Evolutionary conservation across 1,139 yeast genomes (phyloP), one percentile per base, ranked within the genome.

Genomic region (Geotrichum europaeum): DNA sequence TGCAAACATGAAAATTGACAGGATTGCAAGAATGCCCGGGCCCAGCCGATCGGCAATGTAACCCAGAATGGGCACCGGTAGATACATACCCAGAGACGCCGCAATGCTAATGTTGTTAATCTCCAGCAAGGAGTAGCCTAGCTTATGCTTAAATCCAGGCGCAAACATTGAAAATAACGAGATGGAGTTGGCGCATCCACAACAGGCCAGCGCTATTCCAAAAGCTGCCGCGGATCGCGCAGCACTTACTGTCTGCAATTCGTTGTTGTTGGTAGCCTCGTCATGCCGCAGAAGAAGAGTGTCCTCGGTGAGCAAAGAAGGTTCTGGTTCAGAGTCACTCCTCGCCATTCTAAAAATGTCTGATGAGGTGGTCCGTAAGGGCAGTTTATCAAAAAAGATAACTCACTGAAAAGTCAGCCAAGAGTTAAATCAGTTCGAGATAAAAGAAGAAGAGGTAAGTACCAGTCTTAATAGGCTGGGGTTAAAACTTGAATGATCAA

Each of bases 41-140:
- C 97, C 97, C 69, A 87, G 88, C 30, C 84, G 76, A 72, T 94
- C 98, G 0, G 96, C 92, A 55, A 89, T 74, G 66, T 87, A 84
- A 0, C 99, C 99, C 55, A 92, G 75, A 0, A 86, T 71, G 0
- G 98, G 97, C 5, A 92, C 83, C 20, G 95, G 86, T 60, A 91
- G 74, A 72, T 94, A 94, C 84, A 89, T 85, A 1, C 97, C 97
- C 59, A 88, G 74, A 36, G 89, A 87, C 51, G 89, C 85, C 25
- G 84, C 78, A 49, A 92, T 86, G 6, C 96, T 88, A 20, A 94
- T 84, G 63, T 84, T 74, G 75, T 94, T 94, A 69, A 90, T 84
- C 67, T 89, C 83, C 60, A 89, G 77, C 65, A 89, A 89, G 1
- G 85, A 74, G 68, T 87, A 85, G 4, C 84, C 82, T 58, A 87